Evolutionary conservation across 2,329 filamentous ascomycete species (phyloP), one percentile per base, ranked within the genome.

Genomic region (Venturia oleaginea): DNA sequence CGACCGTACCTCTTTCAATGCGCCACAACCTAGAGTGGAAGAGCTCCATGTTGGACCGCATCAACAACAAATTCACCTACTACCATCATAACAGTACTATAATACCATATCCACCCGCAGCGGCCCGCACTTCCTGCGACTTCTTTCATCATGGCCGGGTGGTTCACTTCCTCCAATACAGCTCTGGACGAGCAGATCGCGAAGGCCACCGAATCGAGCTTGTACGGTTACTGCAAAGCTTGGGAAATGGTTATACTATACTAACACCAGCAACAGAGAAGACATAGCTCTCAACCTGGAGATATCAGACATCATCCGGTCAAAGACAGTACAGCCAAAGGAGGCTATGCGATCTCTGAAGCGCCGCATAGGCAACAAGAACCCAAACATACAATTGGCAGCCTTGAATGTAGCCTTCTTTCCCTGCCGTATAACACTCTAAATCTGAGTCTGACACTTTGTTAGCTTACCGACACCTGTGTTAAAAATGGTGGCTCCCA

Each of bases 281-380:
- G 93, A 99, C 73, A 97, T 99, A 75, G 89, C 94, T 48, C 85
- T 97, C 70, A 97, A 97, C 75, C 87, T 99, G 72, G 94, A 99
- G 78, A 97, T 99, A 71, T 97, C 93, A 76, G 94, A 99, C 79
- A 82, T 96, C 70, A 97, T 99, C 76, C 86, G 94, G 71, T 97
- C 92, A 72, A 97, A 97, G 81, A 96, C 92, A 22, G 93, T 99
- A 61, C 92, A 92, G 76, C 93, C 94, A 63, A 97, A 93, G 77
- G 94, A 99, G 77, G 94, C 94, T 67, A 99, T 99, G 94, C 90
- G 92, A 75, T 93, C 91, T 54, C 81, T 99, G 72, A 97, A 97
- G 80, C 86, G 86, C 74, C 88, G 94, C 75, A 92, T 99, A 80
- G 92, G 91, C 77, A 92, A 96, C 81, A 96, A 92, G 82, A 99